Conservation (phyloP, 768 basidiomycete species). For the Kondoa malvinella region DNA sequence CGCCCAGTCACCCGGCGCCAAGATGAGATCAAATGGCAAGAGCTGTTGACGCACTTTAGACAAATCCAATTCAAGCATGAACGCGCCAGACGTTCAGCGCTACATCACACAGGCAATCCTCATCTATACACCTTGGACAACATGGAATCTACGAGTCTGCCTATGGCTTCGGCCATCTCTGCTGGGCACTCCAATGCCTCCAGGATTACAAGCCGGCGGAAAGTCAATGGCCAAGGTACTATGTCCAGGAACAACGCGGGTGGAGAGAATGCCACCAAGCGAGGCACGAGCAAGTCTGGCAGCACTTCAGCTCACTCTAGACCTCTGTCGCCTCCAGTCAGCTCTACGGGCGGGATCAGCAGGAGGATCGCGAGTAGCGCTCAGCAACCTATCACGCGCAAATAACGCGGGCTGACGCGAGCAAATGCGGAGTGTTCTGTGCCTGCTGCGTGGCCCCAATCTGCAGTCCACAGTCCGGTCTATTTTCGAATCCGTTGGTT, state of each 20-base stretch:
- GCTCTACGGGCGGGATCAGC: not conserved
- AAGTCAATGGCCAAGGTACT: not conserved
- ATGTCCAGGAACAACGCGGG: not conserved
- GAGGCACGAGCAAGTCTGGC: not conserved
- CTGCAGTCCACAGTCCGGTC: not conserved
- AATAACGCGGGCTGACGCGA: not conserved
- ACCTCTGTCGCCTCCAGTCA: not conserved
- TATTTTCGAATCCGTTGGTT: not conserved
- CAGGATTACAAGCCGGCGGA: not conserved
- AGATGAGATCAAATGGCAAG: slow-evolving; percentile 95
- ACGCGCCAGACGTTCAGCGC: slow-evolving; percentile 47
- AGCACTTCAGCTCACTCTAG: not conserved
- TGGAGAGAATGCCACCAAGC: not conserved
- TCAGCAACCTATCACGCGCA: not conserved
- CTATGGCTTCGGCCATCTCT: not conserved
- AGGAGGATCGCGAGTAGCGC: not conserved
- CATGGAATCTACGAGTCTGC: not conserved
- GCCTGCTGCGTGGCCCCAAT: not conserved
- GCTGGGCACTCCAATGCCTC: slow-evolving; percentile 1
- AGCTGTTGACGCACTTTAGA: slow-evolving; percentile 80
- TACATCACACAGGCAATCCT: not conserved
- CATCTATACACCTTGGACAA: not conserved
- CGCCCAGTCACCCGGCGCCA: slow-evolving; percentile 59
- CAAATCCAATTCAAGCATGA: slow-evolving; percentile 77
- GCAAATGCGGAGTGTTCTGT: too few relatives aligned